phyloP scores from a whole-genome alignment of 108 stramenopile species.

The Stephanodiscus minutulus region DNA sequence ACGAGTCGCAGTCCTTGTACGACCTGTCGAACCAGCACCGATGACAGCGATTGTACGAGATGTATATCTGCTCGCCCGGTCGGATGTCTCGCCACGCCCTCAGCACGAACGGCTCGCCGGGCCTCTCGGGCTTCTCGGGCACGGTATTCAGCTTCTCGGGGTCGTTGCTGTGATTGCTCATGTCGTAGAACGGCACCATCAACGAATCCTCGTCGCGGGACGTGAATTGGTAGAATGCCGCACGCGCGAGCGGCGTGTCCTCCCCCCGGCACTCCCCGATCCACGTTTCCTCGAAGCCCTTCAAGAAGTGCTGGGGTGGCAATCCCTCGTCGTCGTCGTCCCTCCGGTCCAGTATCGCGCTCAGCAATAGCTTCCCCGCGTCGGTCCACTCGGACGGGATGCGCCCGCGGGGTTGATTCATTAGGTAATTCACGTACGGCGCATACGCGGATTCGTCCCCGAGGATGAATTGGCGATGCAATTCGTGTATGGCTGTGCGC shows the following conservation, averaged over 20 bases:
- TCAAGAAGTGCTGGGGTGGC: constrained; percentile 19
- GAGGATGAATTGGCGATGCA: constrained; percentile 36
- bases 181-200: constrained; percentile 52
- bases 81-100: constrained; percentile 24
- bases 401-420: constrained; percentile 45
- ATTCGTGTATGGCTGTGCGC: constrained; percentile 22
- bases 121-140: constrained; percentile 9
- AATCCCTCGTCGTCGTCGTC: constrained; percentile 13
- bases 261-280: constrained; percentile 36
- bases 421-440: constrained; percentile 73
- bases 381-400: constrained; percentile 56
- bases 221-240: constrained; percentile 48
- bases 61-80: constrained; percentile 44
- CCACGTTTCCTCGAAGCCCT: constrained; percentile 39
- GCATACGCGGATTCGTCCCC: constrained; percentile 64
- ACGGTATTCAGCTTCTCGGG: constrained; percentile 43
- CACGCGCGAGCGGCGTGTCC: constrained; percentile 39
- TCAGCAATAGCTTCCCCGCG: constrained; percentile 46
- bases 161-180: constrained; percentile 53
- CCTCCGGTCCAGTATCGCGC: constrained; percentile 29
- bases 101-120: constrained; percentile 32
- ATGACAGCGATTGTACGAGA: constrained; percentile 51
- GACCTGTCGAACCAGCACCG: constrained; percentile 34
- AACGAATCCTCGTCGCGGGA: constrained; percentile 46
- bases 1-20: constrained; percentile 39